Conservation (phyloP, 805 yeast genomes). For the Suhomyces sp. region DNA sequence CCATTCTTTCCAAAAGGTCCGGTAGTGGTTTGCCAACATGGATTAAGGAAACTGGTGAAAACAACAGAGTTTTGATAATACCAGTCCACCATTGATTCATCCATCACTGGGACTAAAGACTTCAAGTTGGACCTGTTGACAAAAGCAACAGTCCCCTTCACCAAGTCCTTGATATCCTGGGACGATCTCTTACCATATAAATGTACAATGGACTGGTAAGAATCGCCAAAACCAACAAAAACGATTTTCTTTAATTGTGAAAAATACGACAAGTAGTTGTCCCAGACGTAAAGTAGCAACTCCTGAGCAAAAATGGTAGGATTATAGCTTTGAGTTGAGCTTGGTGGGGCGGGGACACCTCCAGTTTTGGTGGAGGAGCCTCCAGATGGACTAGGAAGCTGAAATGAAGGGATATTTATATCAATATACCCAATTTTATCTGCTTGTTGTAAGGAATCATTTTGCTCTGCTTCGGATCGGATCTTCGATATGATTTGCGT, state of each 20-base stretch:
- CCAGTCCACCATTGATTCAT: conserved; percentile 91
- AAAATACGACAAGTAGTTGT: conserved; percentile 79
- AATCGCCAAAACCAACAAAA: conserved; percentile 86
- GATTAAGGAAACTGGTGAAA: conserved; percentile 70
- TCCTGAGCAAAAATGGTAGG: conserved; percentile 74
- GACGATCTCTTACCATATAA: conserved; percentile 75
- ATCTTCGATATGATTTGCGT: conserved; percentile 57
- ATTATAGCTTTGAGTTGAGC: conserved; percentile 42
- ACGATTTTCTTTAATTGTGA: conserved; percentile 62
- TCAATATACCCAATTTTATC: conserved; percentile 72
- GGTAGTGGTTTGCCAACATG: conserved; percentile 67
- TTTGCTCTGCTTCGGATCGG: conserved; percentile 36
- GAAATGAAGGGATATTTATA: conserved; percentile 69
- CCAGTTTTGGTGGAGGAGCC: conserved; percentile 11
- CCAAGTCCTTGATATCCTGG: conserved; percentile 53
- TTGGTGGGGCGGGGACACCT: too few species aligned
- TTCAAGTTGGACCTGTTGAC: conserved; percentile 68
- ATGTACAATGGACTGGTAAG: conserved; percentile 84
- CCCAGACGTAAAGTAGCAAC: conserved; percentile 80
- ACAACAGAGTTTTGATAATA: conserved; percentile 81
- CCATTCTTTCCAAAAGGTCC: conserved; percentile 29
- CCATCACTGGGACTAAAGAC: conserved; percentile 81
- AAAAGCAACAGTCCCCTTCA: conserved; percentile 69
- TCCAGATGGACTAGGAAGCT: conserved; percentile 27
- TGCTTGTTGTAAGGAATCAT: conserved; percentile 7